Evolutionary conservation across 1,139 yeast species (phyloP).

Genomic region (Groenewaldozyma sp.): DNA sequence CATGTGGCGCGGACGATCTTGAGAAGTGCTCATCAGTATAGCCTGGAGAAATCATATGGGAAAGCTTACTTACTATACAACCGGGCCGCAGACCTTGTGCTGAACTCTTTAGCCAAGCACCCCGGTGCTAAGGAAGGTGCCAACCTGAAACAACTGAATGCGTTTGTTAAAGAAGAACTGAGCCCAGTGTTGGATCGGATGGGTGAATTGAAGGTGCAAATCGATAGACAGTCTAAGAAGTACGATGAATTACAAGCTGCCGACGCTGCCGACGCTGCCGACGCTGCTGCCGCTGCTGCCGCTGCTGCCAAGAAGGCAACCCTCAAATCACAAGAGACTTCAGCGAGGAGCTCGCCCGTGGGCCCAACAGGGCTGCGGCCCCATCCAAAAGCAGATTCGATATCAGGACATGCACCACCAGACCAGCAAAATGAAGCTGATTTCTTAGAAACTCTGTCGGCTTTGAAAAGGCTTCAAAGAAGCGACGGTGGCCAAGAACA

Average conservation of each 20-base stretch:
- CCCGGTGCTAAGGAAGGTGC: conserved; percentile 32
- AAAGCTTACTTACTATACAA: conserved; percentile 43
- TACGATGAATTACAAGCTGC: too few species aligned
- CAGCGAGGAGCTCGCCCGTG: too few species aligned
- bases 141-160: conserved; percentile 18
- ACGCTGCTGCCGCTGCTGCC: too few species aligned
- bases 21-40: conserved; percentile 39
- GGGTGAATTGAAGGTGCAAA: conserved; percentile 30
- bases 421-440: conserved; percentile 7
- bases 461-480: conserved; percentile 13
- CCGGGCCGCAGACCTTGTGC: conserved; percentile 41
- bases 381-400: too few species aligned
- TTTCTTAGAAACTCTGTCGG: conserved; percentile 15
- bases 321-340: neutral
- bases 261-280: too few species aligned
- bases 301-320: neutral
- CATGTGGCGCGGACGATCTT: conserved; percentile 35
- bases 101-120: conserved; percentile 37
- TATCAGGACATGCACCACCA: neutral
- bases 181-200: conserved; percentile 32
- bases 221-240: conserved; percentile 28
- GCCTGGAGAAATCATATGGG: conserved; percentile 30
- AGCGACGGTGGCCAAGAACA: neutral
- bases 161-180: conserved; percentile 16
- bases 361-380: too few species aligned